These are phyloP conservation scores for Ascomycota sp. DNA, from an alignment of 2,329 filamentous ascomycete species.

Conservation along the genomic window DNA sequence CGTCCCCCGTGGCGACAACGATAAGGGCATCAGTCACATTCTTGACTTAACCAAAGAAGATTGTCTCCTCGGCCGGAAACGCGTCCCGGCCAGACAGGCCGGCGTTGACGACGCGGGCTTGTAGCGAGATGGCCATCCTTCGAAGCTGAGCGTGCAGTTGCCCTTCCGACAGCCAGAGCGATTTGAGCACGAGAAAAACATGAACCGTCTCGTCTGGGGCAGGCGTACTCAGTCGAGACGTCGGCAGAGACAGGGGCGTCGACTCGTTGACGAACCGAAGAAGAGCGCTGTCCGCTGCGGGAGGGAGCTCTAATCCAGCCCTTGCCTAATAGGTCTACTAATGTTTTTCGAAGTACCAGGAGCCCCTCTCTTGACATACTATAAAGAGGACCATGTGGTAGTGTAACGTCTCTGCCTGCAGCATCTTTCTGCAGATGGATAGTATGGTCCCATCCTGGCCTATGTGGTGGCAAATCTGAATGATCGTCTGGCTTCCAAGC, in stretches of 20 bases:
- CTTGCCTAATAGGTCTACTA: too few relatives aligned
- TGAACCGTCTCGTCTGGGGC: conserved; percentile 47
- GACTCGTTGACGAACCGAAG: conserved; percentile 34
- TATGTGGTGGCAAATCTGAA: too few relatives aligned
- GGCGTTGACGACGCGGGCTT: conserved; percentile 41
- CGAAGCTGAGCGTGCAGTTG: conserved; percentile 34
- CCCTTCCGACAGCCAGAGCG: conserved; percentile 34
- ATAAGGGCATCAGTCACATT: conserved; percentile 28
- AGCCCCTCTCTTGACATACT: too few relatives aligned
- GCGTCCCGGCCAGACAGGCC: conserved; percentile 23
- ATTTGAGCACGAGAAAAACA: conserved; percentile 45
- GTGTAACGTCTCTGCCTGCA: too few relatives aligned
- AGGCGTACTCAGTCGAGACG: neutral
- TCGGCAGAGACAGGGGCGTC: conserved; percentile 12
- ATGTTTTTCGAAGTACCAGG: too few relatives aligned
- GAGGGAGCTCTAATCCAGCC: conserved; percentile 17
- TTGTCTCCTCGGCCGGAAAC: conserved; percentile 30
- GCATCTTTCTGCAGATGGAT: too few relatives aligned
- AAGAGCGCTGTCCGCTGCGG: conserved; percentile 42
- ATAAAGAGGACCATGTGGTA: too few relatives aligned
- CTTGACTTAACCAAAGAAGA: conserved; percentile 32
- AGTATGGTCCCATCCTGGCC: too few relatives aligned
- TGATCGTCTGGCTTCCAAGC: too few relatives aligned
- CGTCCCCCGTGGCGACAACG: conserved; percentile 19
- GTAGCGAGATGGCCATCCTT: conserved; percentile 41